Conservation (phyloP, 2,329 filamentous ascomycete species). For the Tolypocladium album region DNA sequence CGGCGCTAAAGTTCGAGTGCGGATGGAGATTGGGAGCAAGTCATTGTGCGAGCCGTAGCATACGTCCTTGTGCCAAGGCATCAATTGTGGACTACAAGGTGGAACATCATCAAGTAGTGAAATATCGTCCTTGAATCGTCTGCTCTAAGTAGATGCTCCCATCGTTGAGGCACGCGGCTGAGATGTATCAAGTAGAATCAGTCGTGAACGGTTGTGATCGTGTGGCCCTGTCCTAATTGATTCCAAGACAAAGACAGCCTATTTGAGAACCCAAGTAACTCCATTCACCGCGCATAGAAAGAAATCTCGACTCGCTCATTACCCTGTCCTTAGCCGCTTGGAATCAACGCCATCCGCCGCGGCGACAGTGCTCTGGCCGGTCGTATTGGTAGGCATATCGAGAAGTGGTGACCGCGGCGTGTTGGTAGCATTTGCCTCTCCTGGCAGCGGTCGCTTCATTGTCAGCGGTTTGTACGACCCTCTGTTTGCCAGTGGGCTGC, state of each 20-base stretch:
- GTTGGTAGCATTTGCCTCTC: slow-evolving; percentile 11
- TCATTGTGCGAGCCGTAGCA: not conserved
- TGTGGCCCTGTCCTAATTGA: not conserved
- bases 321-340: slow-evolving; percentile 41
- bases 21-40: too few relatives aligned
- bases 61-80: not conserved
- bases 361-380: slow-evolving; percentile 9
- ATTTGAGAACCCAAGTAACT: not conserved
- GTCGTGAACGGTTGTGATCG: not conserved
- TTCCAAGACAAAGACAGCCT: not conserved
- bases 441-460: slow-evolving; percentile 39
- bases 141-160: not conserved
- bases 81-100: too few relatives aligned
- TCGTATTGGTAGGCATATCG: slow-evolving; percentile 38
- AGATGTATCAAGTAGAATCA: not conserved
- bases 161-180: not conserved
- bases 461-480: slow-evolving; percentile 49
- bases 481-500: slow-evolving; percentile 48
- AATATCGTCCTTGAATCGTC: too few relatives aligned
- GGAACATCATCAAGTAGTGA: too few relatives aligned
- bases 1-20: too few relatives aligned
- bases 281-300: slow-evolving; percentile 1
- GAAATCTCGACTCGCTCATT: slow-evolving; percentile 3
- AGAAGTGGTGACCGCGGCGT: slow-evolving; percentile 32
- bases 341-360: slow-evolving; percentile 26